phyloP scores from a whole-genome alignment of 2,329 filamentous ascomycete species.

The Scytalidium lignicola region DNA sequence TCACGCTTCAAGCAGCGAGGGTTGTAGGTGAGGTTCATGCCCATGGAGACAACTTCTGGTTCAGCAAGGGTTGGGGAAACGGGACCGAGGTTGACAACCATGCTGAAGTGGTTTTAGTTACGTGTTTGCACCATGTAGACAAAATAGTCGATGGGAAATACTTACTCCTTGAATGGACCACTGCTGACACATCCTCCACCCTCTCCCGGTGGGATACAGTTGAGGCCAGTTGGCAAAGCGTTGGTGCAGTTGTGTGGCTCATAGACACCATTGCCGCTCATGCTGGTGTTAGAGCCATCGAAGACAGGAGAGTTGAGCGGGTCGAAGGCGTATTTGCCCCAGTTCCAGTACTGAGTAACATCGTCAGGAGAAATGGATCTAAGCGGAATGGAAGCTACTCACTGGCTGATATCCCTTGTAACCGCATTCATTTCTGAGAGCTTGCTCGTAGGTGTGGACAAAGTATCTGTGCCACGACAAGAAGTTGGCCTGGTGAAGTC shows the following conservation, averaged over 20 bases:
- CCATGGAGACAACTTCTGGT: conserved; percentile 28
- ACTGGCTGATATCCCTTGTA: conserved; percentile 37
- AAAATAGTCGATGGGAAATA: neutral
- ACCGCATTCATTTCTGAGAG: conserved; percentile 37
- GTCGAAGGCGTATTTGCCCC: conserved; percentile 42
- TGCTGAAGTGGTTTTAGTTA: conserved; percentile 7
- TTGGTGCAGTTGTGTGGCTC: conserved; percentile 24
- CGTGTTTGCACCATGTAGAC: conserved; percentile 2
- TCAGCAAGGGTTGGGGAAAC: conserved; percentile 31
- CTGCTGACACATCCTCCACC: conserved; percentile 50
- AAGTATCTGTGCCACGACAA: conserved; percentile 41
- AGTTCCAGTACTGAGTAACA: conserved; percentile 36
- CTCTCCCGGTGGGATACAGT: conserved; percentile 39
- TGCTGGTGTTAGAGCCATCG: conserved; percentile 45
- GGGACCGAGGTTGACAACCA: conserved; percentile 41
- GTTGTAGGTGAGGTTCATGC: conserved; percentile 31
- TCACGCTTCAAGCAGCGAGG: conserved; percentile 39
- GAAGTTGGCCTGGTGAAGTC: conserved; percentile 27
- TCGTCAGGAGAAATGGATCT: no score
- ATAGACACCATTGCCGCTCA: conserved; percentile 43
- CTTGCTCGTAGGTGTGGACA: conserved; percentile 36
- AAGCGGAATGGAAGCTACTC: conserved; percentile 41
- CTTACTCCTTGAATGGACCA: conserved; percentile 38
- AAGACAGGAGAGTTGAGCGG: conserved; percentile 46
- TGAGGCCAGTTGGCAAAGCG: conserved; percentile 14